phyloP scores from a whole-genome alignment of 768 basidiomycete species.

The Candolleomyces aberdarensis region DNA sequence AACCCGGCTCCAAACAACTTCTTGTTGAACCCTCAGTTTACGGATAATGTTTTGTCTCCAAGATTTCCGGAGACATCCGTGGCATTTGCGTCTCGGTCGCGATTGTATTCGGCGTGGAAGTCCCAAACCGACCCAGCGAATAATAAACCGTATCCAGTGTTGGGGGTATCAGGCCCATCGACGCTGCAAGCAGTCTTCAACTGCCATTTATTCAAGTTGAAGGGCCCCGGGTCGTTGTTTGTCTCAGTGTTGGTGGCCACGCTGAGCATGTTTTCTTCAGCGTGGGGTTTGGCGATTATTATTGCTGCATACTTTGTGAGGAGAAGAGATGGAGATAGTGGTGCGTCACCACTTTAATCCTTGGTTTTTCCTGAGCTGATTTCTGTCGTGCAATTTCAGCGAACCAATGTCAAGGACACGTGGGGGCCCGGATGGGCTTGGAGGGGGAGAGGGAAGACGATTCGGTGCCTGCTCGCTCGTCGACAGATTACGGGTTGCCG shows the following conservation, averaged over 20 bases:
- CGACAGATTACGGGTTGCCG: too few species aligned
- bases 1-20: constrained; percentile 26
- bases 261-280: constrained; percentile 17
- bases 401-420: too few species aligned
- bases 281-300: constrained; percentile 10
- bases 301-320: background rate
- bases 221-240: constrained; percentile 10
- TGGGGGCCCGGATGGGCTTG: too few species aligned
- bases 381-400: too few species aligned
- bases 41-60: constrained; percentile 7
- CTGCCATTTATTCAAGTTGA: constrained; percentile 14
- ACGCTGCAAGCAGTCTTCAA: constrained; percentile 16
- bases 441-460: too few species aligned
- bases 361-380: too few species aligned
- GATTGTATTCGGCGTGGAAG: constrained; percentile 11
- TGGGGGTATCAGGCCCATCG: constrained; percentile 16
- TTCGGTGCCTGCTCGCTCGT: too few species aligned
- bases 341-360: too few species aligned
- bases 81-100: constrained; percentile 2
- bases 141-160: constrained; percentile 6
- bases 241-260: constrained; percentile 19
- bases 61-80: constrained; percentile 11
- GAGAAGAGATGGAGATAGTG: too few species aligned
- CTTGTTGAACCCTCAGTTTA: constrained; percentile 16
- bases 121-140: background rate